Percentiles rank a stretch among this genome's conserved stretches.
phyloP scores from a whole-genome alignment of 768 basidiomycete genomes.

The Hygrocybe coccinea region DNA sequence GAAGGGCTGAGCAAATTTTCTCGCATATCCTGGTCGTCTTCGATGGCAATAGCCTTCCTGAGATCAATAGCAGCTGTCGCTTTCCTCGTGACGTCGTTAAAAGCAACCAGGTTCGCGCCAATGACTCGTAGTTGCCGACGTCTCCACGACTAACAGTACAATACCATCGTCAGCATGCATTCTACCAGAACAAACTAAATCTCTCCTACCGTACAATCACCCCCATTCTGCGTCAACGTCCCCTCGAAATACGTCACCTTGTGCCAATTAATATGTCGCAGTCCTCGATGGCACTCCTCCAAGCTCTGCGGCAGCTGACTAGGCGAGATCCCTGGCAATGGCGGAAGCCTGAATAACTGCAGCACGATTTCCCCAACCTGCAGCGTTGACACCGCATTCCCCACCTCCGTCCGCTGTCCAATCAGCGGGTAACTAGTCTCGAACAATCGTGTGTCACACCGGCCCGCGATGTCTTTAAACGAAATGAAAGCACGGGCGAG shows the following conservation, averaged over 20 bases:
- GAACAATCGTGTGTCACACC: constrained; percentile 80
- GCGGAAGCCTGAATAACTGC: constrained; percentile 86
- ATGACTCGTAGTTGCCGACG: constrained; percentile 80
- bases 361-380: constrained; percentile 85
- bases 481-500: constrained; percentile 83
- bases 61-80: constrained; percentile 88
- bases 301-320: constrained; percentile 84
- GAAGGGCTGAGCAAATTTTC: constrained; percentile 42
- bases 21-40: constrained; percentile 68
- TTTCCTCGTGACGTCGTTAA: constrained; percentile 89
- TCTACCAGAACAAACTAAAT: neutral
- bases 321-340: constrained; percentile 74
- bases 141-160: constrained; percentile 60
- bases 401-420: constrained; percentile 60
- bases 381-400: constrained; percentile 54
- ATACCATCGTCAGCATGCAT: constrained; percentile 1
- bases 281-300: constrained; percentile 85
- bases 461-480: constrained; percentile 79
- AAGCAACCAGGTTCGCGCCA: constrained; percentile 81
- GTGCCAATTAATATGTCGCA: constrained; percentile 89
- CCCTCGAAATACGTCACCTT: constrained; percentile 93
- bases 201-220: constrained; percentile 77
- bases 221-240: constrained; percentile 86
- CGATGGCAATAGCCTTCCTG: constrained; percentile 71
- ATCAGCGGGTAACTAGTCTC: constrained; percentile 81